Base-by-base conservation (phyloP, 23 red algal genomes). In the Gracilaria domingensis region DNA sequence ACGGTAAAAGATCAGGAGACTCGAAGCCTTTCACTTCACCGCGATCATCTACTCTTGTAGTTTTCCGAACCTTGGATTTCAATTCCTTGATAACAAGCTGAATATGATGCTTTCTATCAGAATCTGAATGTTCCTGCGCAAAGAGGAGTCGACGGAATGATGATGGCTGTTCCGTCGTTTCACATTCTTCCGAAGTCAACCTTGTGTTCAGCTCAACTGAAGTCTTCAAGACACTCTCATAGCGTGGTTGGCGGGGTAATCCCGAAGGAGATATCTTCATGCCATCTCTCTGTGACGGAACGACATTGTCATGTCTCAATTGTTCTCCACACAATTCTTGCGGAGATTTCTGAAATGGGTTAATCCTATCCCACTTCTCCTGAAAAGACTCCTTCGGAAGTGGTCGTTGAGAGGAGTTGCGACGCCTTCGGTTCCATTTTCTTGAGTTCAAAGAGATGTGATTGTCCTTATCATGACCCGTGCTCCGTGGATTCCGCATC, bases 71-170 rank as follows among this genome's bases (percentile, higher is more conserved):
- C 21, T 45, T 75, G 34, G 39, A 40, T 47, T 75, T 75, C n/a
- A 75, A 45, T 45, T 75, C 69, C 69, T 75, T 75, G 7, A 75
- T 40, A 47, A 44, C 69, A 44, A 75, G 20, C 17, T 75, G 69
- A 25, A 75, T 47, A 75, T 75, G 23, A 75, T 45, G 12, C 29
- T 47, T 75, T 32, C 39, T 75, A 12, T 42, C 69, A 18, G 69
- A 75, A 14, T 75, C 69, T 4, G 69, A 44, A 1, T 3, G n/a
- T 40, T 40, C 69, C 14, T 45, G 69, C 45, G n/a, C 69, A 18
- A 45, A 45, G 42, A 45, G 37, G n/a, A 30, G 60, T 32, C 60
- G 60, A 65, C 60, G 60, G 60, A 16, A 28, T 33, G 24, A 25
- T 12, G 0, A 12, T 21, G 21, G 26, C 23, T 65, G 60, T 26